Base-by-base conservation (phyloP, 2,329 filamentous ascomycete species). In the Fusarium sp. region DNA sequence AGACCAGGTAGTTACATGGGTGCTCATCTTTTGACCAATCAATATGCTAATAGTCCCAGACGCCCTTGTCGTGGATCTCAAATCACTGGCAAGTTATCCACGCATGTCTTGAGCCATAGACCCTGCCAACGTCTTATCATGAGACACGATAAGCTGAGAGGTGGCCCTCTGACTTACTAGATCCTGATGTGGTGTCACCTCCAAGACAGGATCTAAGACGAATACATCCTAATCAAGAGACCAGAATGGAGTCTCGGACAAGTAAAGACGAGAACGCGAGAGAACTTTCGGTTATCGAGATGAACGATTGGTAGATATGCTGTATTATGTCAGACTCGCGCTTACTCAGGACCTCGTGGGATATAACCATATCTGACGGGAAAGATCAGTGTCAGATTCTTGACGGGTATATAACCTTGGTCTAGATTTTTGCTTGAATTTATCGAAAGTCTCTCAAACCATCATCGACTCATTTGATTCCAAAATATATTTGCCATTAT, bases 71-170 rank as follows among this genome's bases (percentile, higher is more conserved):
- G 14, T 16, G 7, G 30, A 4, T 16, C 14, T 8, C 7, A 4
- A 16, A 16, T 32, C 13, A 16, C 1, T 4, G 2, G 14, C 14
- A 16, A 8, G 14, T 16, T 32, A 16, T 16, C 14, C 30, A 32
- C 4, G 1, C 30, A 32, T 4, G 5, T 12, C 14, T 9, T 6
- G 2, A 3, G 32, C 0, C 8, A 34, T 34, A 34, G 9, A 11
- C 32, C 16, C 32, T 34, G 16, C 9, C 9, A 37, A 10, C 2
- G 1, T 0, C 16, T 1, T 18, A 3, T 34, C 16, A 10, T 4
- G 10, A 34, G 32, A 37, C 16, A 37, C 16, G 16, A 10, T 37
- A 18, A 37, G 32, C 9, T 18, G 32, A 37, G 16, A 37, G 9
- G 16, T 37, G 9, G 9, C 32, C 16, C 5, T 37, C 16, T 16